These are phyloP conservation scores for Tagetes patula DNA, from an alignment of 129 eudicot species.

Conservation along the genomic window DNA sequence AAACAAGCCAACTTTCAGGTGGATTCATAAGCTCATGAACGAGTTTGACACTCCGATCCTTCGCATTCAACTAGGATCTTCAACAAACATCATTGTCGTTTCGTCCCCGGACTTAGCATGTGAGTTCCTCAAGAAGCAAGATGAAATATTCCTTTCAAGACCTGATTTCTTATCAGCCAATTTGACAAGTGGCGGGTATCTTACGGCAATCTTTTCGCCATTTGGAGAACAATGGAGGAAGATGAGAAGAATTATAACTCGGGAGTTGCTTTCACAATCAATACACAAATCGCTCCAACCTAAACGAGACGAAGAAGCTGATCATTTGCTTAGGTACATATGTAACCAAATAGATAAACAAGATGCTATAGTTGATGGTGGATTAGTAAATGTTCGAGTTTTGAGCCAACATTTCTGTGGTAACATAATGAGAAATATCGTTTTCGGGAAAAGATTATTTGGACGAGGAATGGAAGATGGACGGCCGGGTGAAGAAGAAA, in stretches of 20 bases:
- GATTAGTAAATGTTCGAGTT: neutral
- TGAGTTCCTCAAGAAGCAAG: neutral
- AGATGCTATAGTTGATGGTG: neutral
- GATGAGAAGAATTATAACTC: neutral
- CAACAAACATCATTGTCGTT: neutral
- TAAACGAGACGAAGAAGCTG: neutral
- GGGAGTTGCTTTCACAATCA: neutral
- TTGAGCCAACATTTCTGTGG: neutral
- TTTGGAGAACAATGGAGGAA: neutral
- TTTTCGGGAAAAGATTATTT: neutral
- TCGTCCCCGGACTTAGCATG: neutral
- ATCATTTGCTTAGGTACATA: neutral
- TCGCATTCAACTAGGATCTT: neutral
- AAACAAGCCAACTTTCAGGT: neutral
- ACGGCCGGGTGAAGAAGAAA: neutral
- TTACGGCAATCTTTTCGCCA: neutral
- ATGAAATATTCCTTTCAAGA: neutral
- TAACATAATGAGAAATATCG: neutral
- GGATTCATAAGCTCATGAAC: neutral
- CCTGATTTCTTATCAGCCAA: neutral
- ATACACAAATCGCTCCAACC: neutral
- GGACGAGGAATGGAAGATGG: neutral
- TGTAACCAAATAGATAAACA: neutral
- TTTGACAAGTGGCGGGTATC: neutral
- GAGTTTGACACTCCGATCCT: neutral